Conservation (phyloP, 306 rosid genomes). For the Bauhinia variegata region DNA sequence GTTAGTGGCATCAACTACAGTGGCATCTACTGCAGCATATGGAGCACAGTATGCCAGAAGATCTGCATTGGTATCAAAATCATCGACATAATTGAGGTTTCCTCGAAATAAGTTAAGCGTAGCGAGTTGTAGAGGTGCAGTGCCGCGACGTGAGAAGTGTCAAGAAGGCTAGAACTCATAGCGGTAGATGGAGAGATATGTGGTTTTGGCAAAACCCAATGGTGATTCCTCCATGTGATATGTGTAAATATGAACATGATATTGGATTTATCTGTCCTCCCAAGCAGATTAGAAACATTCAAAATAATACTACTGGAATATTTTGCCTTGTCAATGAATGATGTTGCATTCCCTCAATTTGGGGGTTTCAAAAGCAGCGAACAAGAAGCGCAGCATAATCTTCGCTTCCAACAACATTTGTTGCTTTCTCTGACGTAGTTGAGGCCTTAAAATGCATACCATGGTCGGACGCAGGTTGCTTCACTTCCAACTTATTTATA, state of each 20-base stretch:
- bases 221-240: too few species aligned
- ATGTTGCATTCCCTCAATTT: constrained; percentile 39
- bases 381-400: constrained; percentile 78
- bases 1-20: constrained; percentile 89
- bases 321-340: constrained; percentile 42
- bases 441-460: constrained; percentile 79
- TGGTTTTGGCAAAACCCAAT: too few species aligned
- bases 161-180: too few species aligned
- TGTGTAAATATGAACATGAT: too few species aligned
- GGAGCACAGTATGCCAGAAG: constrained; percentile 60
- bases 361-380: constrained; percentile 47
- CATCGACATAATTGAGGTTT: constrained; percentile 22
- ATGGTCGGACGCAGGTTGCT: too few species aligned
- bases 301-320: too few species aligned
- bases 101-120: not conserved
- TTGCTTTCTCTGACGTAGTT: constrained; percentile 59
- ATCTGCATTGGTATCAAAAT: constrained; percentile 27
- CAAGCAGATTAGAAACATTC: constrained; percentile 11
- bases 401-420: constrained; percentile 62
- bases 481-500: too few species aligned
- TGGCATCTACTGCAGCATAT: constrained; percentile 67
- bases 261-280: too few species aligned
- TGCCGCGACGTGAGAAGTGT: too few species aligned
- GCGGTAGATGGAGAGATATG: too few species aligned
- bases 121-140: too few species aligned